Evolutionary conservation across 352 stramenopile genomes (phyloP).

Genomic region (Ophiocytium majus): DNA sequence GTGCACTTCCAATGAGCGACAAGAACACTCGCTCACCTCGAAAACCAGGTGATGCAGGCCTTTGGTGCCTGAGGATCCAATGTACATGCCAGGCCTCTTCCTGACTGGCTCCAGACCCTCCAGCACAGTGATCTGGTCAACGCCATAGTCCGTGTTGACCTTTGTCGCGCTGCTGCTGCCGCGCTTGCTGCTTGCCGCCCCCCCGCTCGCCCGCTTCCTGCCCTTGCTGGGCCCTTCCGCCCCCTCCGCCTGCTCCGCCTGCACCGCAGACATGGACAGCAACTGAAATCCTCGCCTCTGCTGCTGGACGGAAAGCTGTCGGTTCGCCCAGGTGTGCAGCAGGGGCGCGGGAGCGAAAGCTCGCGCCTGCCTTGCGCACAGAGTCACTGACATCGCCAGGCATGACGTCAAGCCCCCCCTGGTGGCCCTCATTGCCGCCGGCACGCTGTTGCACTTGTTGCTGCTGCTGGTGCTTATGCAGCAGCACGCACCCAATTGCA

Average conservation of each 20-base stretch:
- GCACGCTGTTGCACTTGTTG: too few species aligned
- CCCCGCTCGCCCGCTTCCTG: neutral
- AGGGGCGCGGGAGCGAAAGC: neutral
- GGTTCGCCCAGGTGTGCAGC: neutral
- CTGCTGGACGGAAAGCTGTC: too few species aligned
- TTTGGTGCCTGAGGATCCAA: constrained; percentile 71
- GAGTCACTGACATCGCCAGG: neutral
- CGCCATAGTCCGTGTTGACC: constrained; percentile 61
- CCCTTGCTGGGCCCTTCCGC: too few species aligned
- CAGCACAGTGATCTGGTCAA: constrained; percentile 76
- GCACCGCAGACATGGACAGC: neutral
- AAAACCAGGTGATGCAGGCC: constrained; percentile 74
- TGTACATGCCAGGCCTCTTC: constrained; percentile 75
- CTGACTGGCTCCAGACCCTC: constrained; percentile 72
- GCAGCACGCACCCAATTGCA: too few species aligned
- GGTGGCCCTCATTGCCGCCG: neutral
- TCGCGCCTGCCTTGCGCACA: neutral
- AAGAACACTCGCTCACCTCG: constrained; percentile 58
- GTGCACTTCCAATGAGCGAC: too few species aligned
- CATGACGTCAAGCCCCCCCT: constrained; percentile 5
- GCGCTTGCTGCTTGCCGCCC: neutral
- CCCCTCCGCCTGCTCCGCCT: neutral
- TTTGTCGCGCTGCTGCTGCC: neutral
- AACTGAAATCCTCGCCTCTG: too few species aligned
- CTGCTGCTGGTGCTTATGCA: too few species aligned